phyloP scores from a whole-genome alignment of 2,329 filamentous ascomycete species.

The Lecanoromycetidae sp. region DNA sequence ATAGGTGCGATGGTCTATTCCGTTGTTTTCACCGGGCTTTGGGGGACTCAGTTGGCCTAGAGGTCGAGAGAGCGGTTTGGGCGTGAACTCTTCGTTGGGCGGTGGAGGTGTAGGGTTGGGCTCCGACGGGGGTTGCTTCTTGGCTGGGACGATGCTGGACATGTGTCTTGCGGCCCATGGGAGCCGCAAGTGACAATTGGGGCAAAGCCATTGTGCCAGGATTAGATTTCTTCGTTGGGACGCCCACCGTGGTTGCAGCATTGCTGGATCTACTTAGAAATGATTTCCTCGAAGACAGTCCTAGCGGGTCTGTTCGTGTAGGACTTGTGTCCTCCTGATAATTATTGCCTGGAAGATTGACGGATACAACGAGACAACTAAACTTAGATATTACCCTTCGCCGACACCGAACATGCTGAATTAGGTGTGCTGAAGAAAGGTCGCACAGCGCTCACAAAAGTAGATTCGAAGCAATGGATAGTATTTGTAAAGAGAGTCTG shows the following conservation, averaged over 20 bases:
- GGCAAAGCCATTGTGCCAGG: slow-evolving; percentile 8
- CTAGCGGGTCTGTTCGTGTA: neutral
- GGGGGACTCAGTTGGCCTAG: slow-evolving; percentile 73
- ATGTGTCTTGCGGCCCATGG: slow-evolving; percentile 1
- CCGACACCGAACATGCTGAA: too few species aligned
- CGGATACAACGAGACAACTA: too few species aligned
- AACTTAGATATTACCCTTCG: too few species aligned
- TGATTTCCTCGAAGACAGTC: too few species aligned
- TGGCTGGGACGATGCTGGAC: slow-evolving; percentile 11
- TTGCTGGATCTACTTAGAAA: neutral
- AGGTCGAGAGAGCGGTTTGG: slow-evolving; percentile 51
- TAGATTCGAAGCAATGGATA: too few species aligned
- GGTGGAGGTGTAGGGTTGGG: slow-evolving; percentile 1
- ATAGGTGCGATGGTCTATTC: slow-evolving; percentile 55
- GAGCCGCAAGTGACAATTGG: slow-evolving; percentile 6
- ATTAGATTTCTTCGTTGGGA: neutral
- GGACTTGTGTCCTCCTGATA: too few species aligned
- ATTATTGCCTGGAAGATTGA: too few species aligned
- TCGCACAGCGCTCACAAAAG: too few species aligned
- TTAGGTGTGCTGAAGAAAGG: too few species aligned
- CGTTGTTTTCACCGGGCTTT: slow-evolving; percentile 66
- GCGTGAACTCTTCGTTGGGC: slow-evolving; percentile 34
- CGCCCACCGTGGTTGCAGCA: slow-evolving; percentile 1
- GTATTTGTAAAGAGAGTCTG: too few species aligned
- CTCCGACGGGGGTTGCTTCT: slow-evolving; percentile 18